Evolutionary conservation across 129 eudicot species (phyloP), one percentile per base, ranked within the genome.

Genomic region (Flaveria brownii): DNA sequence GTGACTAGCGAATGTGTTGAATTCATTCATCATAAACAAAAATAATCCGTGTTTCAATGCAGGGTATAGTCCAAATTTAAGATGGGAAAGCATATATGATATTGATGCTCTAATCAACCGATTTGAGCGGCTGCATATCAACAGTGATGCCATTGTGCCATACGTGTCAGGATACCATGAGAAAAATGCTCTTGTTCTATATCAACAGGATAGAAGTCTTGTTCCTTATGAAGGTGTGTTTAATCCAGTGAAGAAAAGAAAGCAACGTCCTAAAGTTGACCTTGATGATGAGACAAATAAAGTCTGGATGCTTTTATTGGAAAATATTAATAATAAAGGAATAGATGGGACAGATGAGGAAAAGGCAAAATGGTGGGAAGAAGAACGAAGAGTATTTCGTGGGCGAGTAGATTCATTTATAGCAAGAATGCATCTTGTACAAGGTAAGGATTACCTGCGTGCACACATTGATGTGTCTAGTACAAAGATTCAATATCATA

Each of bases 401-500:
- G 97, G 94, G 63, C 77, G 99, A 56, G 92, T 92, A 45, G 93
- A 89, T 68, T 95, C 99, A 28, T 95, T 95, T 73, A 91, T 95
- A 22, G 96, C 97, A 66, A 93, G 99, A 73, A 95, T 95, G 99
- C 99, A 87, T 86, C 97, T 95, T 57, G 91, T 95, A 25, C 99
- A 91, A 89, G 99, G 99, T 90, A 33, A 73, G 51, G n/a, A 25
- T 57, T 70, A 26, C 49, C 25, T 26, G 75, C 61, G 45, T 28
- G 20, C 22, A 68, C 25, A n/a, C 47, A n/a, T n/a, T 13, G 60
- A 54, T 54, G 33, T 22, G 6, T 4, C 33, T 11, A 18, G 36
- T 52, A n/a, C 67, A 51, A 73, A 25, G 39, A 18, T 22, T 41
- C 8, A n/a, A 10, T 57, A 23, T 20, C 43, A 73, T 41, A 73